A percentile compares a stretch with the other conserved stretches of the same genome.
These are phyloP conservation scores for Cryptococcus depauperatus DNA, from an alignment of 1,284 basidiomycete genomes.

Conservation along the genomic window DNA sequence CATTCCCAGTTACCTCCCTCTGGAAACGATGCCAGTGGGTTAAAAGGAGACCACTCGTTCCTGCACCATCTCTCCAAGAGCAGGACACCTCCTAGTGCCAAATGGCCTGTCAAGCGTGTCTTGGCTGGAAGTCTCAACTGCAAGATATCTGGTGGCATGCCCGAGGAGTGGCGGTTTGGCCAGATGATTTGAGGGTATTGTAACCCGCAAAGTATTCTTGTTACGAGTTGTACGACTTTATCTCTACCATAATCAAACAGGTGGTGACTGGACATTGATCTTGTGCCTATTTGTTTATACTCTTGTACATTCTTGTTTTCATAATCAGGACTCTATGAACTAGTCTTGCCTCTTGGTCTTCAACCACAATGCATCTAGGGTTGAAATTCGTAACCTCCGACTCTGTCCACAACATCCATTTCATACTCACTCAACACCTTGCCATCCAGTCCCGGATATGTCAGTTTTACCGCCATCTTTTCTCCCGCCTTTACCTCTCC, in stretches of 20 bases:
- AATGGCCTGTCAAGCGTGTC: not conserved
- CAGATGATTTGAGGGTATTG: not conserved
- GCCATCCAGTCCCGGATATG: constrained; percentile 50
- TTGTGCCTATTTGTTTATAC: not conserved
- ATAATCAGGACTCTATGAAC: constrained; percentile 1
- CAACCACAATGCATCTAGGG: not conserved
- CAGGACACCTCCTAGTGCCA: not conserved
- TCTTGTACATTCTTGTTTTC: not conserved
- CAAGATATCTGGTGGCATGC: no score
- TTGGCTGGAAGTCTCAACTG: no score
- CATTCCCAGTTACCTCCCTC: constrained; percentile 2
- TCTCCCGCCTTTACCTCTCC: constrained; percentile 72
- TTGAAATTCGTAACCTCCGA: constrained; percentile 63
- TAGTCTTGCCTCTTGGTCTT: not conserved
- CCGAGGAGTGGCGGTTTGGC: constrained; percentile 11
- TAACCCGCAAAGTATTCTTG: not conserved
- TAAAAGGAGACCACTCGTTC: constrained; percentile 25
- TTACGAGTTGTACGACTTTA: constrained; percentile 1
- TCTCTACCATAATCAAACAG: not conserved
- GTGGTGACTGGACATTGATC: no score
- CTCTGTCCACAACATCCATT: constrained; percentile 59
- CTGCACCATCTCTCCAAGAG: constrained; percentile 8
- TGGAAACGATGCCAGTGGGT: not conserved
- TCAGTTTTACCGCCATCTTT: constrained; percentile 63
- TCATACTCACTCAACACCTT: constrained; percentile 57